Base-by-base conservation (phyloP, 495 filamentous ascomycete species). In the Aspergillus avenaceus region DNA sequence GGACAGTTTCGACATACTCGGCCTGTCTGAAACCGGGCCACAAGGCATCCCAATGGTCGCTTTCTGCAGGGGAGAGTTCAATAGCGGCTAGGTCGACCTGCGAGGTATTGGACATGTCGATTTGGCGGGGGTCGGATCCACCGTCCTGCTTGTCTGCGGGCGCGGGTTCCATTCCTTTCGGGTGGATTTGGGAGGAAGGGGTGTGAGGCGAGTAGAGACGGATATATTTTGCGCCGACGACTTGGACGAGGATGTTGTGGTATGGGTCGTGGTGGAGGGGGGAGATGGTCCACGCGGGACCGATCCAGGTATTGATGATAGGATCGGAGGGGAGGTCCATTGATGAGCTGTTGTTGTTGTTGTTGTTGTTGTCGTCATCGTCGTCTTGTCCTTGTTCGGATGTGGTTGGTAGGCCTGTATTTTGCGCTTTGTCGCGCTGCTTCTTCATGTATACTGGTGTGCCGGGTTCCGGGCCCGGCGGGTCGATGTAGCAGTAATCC, bases 41-140 rank as follows among this genome's bases (percentile, higher is more conserved):
- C 47, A 61, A 50, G 9, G 67, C 63, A 8, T 77, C 73, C 64
- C 84, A 81, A 3, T 73, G 73, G 2, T 76, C 74, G 2, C 56
- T 60, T 46, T 75, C 72, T 3, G 69, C 71, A 0, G 72, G 70
- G 2, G 72, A 75, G 7, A 69, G 56, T 34, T 75, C 70, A n/a
- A 71, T 73, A 1, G 64, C 67, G 0, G 81, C 84, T 6, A 95
- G 58, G 59, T 97, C 91, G 2, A 92, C 72, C 49, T 73, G 50
- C 47, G 85, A 89, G 11, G 93, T 98, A 60, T 98, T 98, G 14
- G 83, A 83, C 91, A 97, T 97, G 68, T 95, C 88, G 32, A 97
- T 84, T 0, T 79, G 46, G 32, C 59, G 56, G 19, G 52, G 28
- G 6, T 65, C 26, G 48, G 51, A 12, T 43, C 49, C 41, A 54